These are phyloP conservation scores for Aspergillus candidus DNA, from an alignment of 2,329 filamentous ascomycete species.

Conservation along the genomic window DNA sequence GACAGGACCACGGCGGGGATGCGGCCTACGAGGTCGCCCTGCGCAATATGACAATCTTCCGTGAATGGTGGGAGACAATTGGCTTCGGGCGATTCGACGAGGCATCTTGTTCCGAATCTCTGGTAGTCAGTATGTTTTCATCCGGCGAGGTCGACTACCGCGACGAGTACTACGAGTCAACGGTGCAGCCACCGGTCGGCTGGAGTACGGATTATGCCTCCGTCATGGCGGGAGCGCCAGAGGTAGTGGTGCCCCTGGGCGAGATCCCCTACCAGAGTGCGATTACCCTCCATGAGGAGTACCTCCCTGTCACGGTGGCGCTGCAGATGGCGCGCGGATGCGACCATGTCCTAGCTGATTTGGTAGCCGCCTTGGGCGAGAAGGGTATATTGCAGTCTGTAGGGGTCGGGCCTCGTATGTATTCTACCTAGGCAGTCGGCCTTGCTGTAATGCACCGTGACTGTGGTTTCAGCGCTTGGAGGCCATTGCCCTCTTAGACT, in stretches of 20 bases:
- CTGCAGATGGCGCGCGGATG: constrained; percentile 26
- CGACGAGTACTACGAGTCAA: constrained; percentile 13
- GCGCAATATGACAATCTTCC: constrained; percentile 29
- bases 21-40: constrained; percentile 19
- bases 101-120: constrained; percentile 25
- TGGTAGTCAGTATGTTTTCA: constrained; percentile 25
- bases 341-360: constrained; percentile 26
- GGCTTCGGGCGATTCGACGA: constrained; percentile 18
- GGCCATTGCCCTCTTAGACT: too few species aligned
- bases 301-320: constrained; percentile 29
- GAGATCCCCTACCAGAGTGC: constrained; percentile 21
- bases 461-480: too few species aligned
- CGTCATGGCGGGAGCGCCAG: constrained; percentile 21
- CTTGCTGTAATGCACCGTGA: too few species aligned
- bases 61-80: constrained; percentile 27
- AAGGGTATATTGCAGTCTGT: constrained; percentile 22
- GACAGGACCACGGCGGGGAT: constrained; percentile 14
- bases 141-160: constrained; percentile 16
- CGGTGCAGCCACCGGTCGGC: constrained; percentile 15
- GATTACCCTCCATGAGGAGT: constrained; percentile 23
- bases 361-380: constrained; percentile 21
- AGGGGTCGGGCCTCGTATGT: constrained; percentile 17
- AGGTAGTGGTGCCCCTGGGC: constrained; percentile 24
- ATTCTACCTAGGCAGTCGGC: not conserved
- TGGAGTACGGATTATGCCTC: constrained; percentile 18